A percentile compares a stretch with the other conserved stretches of the same genome.
Evolutionary conservation across 495 filamentous ascomycete species (phyloP).

Genomic region (Cercophora scortea): DNA sequence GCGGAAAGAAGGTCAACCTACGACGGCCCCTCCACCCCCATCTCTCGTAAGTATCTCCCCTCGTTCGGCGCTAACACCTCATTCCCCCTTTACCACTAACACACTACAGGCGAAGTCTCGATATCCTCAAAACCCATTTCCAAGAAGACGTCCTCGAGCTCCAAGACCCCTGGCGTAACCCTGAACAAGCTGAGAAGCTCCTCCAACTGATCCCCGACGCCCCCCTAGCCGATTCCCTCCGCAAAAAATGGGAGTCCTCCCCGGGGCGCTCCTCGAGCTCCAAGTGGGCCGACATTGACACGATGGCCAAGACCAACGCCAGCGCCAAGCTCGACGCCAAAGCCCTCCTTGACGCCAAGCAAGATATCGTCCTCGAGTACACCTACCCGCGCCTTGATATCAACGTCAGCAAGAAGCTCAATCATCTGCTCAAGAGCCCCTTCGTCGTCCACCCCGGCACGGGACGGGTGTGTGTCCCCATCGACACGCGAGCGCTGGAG

Average conservation of each 20-base stretch:
- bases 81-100: background rate
- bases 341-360: slow-evolving; percentile 76
- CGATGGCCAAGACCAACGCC: slow-evolving; percentile 64
- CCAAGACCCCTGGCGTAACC: slow-evolving; percentile 76
- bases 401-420: slow-evolving; percentile 93
- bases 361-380: slow-evolving; percentile 92
- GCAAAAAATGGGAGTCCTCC: slow-evolving; percentile 82
- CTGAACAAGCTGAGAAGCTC: slow-evolving; percentile 62
- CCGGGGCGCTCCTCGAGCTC: slow-evolving; percentile 62
- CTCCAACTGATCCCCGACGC: slow-evolving; percentile 73
- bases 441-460: slow-evolving; percentile 96
- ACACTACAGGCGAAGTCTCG: slow-evolving; percentile 61
- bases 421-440: slow-evolving; percentile 91
- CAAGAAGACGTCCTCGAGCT: slow-evolving; percentile 66
- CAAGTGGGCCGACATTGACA: slow-evolving; percentile 93
- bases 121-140: slow-evolving; percentile 71
- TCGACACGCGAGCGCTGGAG: slow-evolving; percentile 61
- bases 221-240: slow-evolving; percentile 61
- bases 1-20: slow-evolving; percentile 81
- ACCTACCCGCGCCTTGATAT: slow-evolving; percentile 97
- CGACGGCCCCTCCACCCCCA: slow-evolving; percentile 87
- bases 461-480: slow-evolving; percentile 89
- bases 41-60: slow-evolving; percentile 45
- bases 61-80: background rate
- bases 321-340: slow-evolving; percentile 56